Evolutionary conservation across 305 asterid genomes (phyloP).

Genomic region (Fraxinus angustifolia): DNA sequence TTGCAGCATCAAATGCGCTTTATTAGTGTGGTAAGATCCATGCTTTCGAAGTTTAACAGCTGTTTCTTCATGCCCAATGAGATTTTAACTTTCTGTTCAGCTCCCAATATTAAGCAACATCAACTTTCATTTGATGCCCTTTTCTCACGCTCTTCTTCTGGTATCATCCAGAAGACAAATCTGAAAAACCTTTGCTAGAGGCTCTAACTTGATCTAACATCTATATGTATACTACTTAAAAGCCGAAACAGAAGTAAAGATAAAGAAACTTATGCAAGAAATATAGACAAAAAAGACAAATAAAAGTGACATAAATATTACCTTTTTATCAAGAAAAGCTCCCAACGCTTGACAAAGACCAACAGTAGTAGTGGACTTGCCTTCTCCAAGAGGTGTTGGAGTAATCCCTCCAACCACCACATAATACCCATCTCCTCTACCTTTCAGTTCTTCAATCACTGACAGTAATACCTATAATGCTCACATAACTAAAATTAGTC

Average conservation of each 20-base stretch:
- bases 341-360: slow-evolving; percentile 98
- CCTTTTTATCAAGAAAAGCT: slow-evolving; percentile 95
- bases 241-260: neutral
- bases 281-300: neutral
- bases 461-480: slow-evolving; percentile 65
- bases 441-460: slow-evolving; percentile 67
- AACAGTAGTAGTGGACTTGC: slow-evolving; percentile 92
- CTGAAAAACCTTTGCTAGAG: neutral
- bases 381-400: slow-evolving; percentile 99
- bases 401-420: slow-evolving; percentile 96
- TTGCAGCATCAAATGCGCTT: neutral
- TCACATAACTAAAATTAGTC: slow-evolving; percentile 11
- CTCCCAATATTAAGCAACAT: neutral
- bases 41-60: neutral
- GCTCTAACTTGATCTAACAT: neutral
- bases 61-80: neutral
- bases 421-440: slow-evolving; percentile 67
- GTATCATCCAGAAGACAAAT: neutral
- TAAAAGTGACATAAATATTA: slow-evolving; percentile 12
- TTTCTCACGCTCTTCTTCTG: neutral
- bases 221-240: neutral
- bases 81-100: neutral
- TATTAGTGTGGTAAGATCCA: neutral
- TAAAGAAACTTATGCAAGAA: neutral
- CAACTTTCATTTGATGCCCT: neutral